Evolutionary conservation across 306 rosid genomes (phyloP).

Genomic region (Crataegus laevigata): DNA sequence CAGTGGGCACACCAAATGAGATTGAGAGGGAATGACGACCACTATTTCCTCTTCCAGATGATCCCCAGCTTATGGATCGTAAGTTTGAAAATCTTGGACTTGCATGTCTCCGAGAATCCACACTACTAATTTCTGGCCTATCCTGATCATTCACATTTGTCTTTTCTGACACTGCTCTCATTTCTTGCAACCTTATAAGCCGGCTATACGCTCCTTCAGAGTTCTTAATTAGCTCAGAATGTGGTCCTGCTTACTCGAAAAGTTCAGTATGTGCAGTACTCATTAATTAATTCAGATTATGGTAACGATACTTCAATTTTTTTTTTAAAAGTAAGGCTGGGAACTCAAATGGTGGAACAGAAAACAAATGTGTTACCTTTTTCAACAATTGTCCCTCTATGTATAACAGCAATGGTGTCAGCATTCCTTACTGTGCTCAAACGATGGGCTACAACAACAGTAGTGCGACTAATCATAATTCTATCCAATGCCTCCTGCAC

Average conservation of each 20-base stretch:
- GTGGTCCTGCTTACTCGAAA: constrained; percentile 42
- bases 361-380: constrained; percentile 30
- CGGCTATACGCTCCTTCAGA: constrained; percentile 63
- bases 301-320: neutral
- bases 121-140: neutral
- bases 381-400: constrained; percentile 56
- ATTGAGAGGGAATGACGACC: constrained; percentile 37
- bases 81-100: constrained; percentile 10
- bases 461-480: constrained; percentile 55
- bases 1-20: constrained; percentile 33
- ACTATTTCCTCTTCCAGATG: constrained; percentile 48
- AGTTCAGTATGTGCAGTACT: neutral
- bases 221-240: constrained; percentile 42
- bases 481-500: constrained; percentile 66
- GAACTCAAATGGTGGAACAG: neutral
- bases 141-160: neutral
- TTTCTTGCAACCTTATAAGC: constrained; percentile 55
- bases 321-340: neutral
- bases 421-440: constrained; percentile 55
- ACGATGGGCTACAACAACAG: constrained; percentile 69
- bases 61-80: constrained; percentile 42
- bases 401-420: constrained; percentile 52
- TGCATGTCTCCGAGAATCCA: neutral
- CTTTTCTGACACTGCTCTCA: constrained; percentile 5
- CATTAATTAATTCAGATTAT: neutral